Conservation (phyloP, 2,329 filamentous ascomycete genomes). For the Acrocalymma vagum region DNA sequence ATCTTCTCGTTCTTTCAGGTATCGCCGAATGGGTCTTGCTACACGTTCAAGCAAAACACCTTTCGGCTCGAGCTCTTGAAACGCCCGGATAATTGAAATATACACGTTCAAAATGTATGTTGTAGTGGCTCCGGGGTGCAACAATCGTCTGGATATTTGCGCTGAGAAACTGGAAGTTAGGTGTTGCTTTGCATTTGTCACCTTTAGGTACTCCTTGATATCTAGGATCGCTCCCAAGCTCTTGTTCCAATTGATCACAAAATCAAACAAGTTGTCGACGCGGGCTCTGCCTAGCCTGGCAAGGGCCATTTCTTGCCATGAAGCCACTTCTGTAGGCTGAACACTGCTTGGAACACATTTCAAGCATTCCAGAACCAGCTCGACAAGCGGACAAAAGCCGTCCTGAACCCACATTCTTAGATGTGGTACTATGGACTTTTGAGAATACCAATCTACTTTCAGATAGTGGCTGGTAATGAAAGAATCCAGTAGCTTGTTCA, state of each 20-base stretch:
- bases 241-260: conserved; percentile 77
- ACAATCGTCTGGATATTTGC: conserved; percentile 70
- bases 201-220: conserved; percentile 73
- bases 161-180: conserved; percentile 75
- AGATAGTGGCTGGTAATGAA: conserved; percentile 70
- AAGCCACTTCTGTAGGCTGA: conserved; percentile 61
- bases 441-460: conserved; percentile 65
- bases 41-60: conserved; percentile 80
- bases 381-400: conserved; percentile 69
- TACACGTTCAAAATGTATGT: conserved; percentile 79
- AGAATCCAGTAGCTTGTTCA: conserved; percentile 70
- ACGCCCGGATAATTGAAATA: conserved; percentile 80
- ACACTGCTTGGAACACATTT: conserved; percentile 36
- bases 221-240: conserved; percentile 78
- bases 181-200: conserved; percentile 72
- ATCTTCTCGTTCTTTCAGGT: conserved; percentile 79
- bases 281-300: conserved; percentile 73
- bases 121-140: conserved; percentile 80
- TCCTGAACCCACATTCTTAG: conserved; percentile 75
- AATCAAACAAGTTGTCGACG: conserved; percentile 79
- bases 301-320: conserved; percentile 76
- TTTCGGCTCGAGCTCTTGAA: conserved; percentile 78
- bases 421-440: conserved; percentile 65
- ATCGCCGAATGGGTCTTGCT: conserved; percentile 76
- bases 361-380: conserved; percentile 64